phyloP scores from a whole-genome alignment of 2,329 filamentous ascomycete species.

The Clarireedia homoeocarpa region DNA sequence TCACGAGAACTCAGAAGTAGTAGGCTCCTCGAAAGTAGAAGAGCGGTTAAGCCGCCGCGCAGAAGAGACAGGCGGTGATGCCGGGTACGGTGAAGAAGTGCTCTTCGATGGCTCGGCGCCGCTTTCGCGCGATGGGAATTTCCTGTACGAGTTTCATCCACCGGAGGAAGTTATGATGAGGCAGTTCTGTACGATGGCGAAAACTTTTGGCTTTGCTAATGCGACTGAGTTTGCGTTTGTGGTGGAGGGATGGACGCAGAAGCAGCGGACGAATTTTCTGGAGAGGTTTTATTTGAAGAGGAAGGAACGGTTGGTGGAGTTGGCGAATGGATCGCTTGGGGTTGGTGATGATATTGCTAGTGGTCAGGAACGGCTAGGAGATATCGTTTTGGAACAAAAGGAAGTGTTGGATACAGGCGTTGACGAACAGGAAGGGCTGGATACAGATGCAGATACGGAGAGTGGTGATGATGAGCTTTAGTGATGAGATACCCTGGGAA shows the following conservation, averaged over 20 bases:
- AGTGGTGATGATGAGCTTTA: conserved; percentile 7
- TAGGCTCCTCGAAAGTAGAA: conserved; percentile 90
- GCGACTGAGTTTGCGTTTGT: conserved; percentile 81
- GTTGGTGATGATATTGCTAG: neutral
- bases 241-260: conserved; percentile 86
- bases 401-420: neutral
- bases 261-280: conserved; percentile 68
- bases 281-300: conserved; percentile 72
- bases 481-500: conserved; percentile 20
- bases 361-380: too few relatives aligned
- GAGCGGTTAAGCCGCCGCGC: conserved; percentile 73
- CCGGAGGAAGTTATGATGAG: conserved; percentile 64
- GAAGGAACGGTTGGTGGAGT: conserved; percentile 19
- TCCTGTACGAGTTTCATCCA: conserved; percentile 42
- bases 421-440: neutral
- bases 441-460: neutral
- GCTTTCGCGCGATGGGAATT: conserved; percentile 17
- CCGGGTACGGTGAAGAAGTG: conserved; percentile 42
- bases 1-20: conserved; percentile 91
- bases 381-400: too few relatives aligned
- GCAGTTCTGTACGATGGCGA: conserved; percentile 89
- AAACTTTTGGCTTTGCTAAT: conserved; percentile 65
- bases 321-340: neutral
- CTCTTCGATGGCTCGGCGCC: conserved; percentile 43
- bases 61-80: conserved; percentile 31